Evolutionary conservation across 257 asterid genomes (phyloP).

Genomic region (Scutellaria minor): DNA sequence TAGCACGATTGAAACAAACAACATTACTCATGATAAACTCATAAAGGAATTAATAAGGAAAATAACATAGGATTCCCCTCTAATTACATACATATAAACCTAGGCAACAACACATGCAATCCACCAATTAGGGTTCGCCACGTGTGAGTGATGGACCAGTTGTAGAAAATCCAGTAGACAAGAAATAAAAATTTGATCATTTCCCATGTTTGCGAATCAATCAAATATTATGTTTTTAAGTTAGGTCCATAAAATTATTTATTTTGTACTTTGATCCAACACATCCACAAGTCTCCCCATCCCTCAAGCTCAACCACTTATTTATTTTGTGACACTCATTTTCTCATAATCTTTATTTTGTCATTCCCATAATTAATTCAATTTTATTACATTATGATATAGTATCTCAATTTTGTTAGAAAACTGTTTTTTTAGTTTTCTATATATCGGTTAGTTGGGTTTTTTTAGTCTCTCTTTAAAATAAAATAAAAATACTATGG

Average conservation of each 20-base stretch:
- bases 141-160: conserved; percentile 14
- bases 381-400: no score
- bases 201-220: conserved; percentile 37
- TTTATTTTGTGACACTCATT: background rate
- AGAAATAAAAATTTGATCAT: conserved; percentile 35
- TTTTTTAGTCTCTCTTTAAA: no score
- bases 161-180: conserved; percentile 44
- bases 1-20: no score
- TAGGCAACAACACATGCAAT: conserved; percentile 36
- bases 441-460: no score
- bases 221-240: background rate
- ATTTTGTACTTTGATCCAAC: conserved; percentile 16
- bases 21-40: no score
- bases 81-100: conserved; percentile 28
- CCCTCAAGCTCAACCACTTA: conserved; percentile 26
- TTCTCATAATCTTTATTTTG: background rate
- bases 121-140: conserved; percentile 33
- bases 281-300: conserved; percentile 21
- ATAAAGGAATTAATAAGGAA: no score
- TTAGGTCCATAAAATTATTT: conserved; percentile 10
- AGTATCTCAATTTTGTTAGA: no score
- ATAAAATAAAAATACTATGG: no score
- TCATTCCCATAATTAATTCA: no score
- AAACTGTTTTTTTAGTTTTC: no score
- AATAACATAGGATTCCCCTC: conserved; percentile 49